phyloP scores from a whole-genome alignment of 768 basidiomycete species.

The Tephrocybe sp. region DNA sequence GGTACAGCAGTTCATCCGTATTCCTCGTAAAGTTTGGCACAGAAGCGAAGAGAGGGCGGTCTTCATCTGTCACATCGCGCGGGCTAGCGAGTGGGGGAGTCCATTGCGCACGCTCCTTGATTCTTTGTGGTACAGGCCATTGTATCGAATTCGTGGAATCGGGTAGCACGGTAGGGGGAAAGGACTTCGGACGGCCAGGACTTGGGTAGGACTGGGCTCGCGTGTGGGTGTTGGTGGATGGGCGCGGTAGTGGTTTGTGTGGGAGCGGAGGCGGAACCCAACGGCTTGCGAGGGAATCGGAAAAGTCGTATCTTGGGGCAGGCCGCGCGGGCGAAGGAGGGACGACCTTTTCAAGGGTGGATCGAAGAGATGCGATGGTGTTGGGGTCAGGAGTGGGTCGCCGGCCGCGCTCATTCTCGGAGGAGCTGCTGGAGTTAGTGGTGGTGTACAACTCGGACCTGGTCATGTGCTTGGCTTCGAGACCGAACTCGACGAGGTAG shows the following conservation, averaged over 20 bases:
- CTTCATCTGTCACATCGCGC: conserved; percentile 32
- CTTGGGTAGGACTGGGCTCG: conserved; percentile 52
- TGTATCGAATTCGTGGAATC: conserved; percentile 35
- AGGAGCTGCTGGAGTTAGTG: background rate
- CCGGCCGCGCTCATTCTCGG: conserved; percentile 18
- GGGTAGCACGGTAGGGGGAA: background rate
- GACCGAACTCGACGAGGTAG: conserved; percentile 72
- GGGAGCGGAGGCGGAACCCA: conserved; percentile 35
- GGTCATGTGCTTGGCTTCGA: conserved; percentile 18
- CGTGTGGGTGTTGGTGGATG: conserved; percentile 21
- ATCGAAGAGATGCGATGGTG: conserved; percentile 9
- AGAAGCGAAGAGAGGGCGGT: background rate
- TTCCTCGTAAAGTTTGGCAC: conserved; percentile 14
- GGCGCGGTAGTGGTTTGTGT: conserved; percentile 13
- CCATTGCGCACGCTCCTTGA: conserved; percentile 7
- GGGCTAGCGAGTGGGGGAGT: conserved; percentile 46
- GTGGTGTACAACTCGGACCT: background rate
- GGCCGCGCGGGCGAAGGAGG: conserved; percentile 29
- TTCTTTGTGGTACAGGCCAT: conserved; percentile 27
- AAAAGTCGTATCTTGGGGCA: conserved; percentile 59
- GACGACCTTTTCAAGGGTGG: conserved; percentile 63
- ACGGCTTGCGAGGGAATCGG: conserved; percentile 46
- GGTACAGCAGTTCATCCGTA: conserved; percentile 29
- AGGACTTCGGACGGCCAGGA: conserved; percentile 3
- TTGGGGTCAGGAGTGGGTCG: conserved; percentile 12